Evolutionary conservation across 371 early-diverging fungal genomes (phyloP).

Genomic region (Circinella umbellata): DNA sequence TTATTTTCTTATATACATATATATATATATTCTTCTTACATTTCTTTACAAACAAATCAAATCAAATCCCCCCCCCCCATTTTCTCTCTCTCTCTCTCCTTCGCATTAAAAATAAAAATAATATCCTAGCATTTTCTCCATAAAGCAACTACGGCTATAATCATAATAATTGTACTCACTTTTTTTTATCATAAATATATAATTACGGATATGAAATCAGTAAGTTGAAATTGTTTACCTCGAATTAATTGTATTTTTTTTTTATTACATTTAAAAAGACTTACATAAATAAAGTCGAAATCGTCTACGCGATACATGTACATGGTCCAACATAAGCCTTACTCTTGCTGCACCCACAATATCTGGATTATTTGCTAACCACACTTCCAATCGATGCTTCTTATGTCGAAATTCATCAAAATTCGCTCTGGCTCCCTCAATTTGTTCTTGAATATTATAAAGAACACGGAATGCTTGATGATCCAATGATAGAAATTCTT

Average conservation of each 20-base stretch:
- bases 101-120: too few relatives aligned
- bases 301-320: too few relatives aligned
- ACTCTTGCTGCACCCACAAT: constrained; percentile 16
- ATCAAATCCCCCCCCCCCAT: neutral
- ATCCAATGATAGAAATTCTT: neutral
- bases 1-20: neutral
- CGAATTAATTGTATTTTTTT: too few relatives aligned
- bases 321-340: constrained; percentile 4
- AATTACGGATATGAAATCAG: too few relatives aligned
- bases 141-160: neutral
- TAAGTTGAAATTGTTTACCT: too few relatives aligned
- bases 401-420: neutral
- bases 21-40: neutral
- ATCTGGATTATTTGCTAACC: constrained; percentile 12
- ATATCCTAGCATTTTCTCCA: too few relatives aligned
- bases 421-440: neutral
- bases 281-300: neutral
- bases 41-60: neutral
- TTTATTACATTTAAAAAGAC: too few relatives aligned
- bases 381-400: constrained; percentile 5
- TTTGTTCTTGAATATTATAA: neutral
- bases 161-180: neutral
- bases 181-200: too few relatives aligned
- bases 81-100: neutral
- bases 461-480: neutral